Evolutionary conservation across 169 alveolate genomes (phyloP).

Genomic region (Plasmodium malariae): DNA sequence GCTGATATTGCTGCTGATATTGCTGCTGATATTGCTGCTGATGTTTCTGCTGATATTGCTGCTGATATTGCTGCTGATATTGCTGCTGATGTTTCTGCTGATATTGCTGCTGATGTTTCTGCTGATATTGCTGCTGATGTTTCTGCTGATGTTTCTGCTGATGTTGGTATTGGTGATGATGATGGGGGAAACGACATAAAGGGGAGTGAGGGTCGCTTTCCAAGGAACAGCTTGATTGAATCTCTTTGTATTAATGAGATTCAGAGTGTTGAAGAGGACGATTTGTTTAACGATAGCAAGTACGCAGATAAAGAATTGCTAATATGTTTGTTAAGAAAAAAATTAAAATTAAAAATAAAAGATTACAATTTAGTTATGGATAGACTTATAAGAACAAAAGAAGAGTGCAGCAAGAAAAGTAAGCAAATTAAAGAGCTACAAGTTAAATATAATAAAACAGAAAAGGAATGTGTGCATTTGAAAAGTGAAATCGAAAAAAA

Average conservation of each 20-base stretch:
- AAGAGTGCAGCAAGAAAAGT: constrained; percentile 29
- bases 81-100: no score
- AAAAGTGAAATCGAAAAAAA: constrained; percentile 41
- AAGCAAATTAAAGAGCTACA: constrained; percentile 31
- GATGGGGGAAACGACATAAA: not conserved
- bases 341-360: constrained; percentile 23
- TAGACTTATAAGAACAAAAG: constrained; percentile 39
- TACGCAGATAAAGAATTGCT: constrained; percentile 34
- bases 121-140: no score
- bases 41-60: no score
- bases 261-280: constrained; percentile 29
- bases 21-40: no score
- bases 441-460: constrained; percentile 13
- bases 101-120: no score
- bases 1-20: no score
- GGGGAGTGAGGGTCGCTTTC: no score
- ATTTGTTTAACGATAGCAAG: constrained; percentile 22
- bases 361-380: constrained; percentile 71
- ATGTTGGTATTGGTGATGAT: no score
- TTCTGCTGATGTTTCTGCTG: no score
- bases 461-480: constrained; percentile 25
- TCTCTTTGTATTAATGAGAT: constrained; percentile 47
- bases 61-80: no score
- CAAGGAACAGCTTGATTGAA: constrained; percentile 5
- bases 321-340: constrained; percentile 40